Conservation (phyloP, 345 rosid species). For the Lepidium aucheri region DNA sequence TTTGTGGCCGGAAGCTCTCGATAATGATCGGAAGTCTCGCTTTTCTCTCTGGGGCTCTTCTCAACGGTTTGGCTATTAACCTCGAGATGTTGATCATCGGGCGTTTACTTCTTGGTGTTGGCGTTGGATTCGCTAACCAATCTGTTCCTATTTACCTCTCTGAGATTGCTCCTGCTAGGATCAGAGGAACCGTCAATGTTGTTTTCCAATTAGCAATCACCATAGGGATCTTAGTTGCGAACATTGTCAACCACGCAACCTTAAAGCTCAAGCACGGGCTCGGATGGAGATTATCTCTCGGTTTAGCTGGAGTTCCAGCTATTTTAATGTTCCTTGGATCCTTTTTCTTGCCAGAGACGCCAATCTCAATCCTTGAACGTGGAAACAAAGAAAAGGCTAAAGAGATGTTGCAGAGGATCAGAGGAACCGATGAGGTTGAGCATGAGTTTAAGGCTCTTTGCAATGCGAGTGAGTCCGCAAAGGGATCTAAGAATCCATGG, state of each 20-base stretch:
- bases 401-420: constrained; percentile 22
- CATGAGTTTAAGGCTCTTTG: constrained; percentile 29
- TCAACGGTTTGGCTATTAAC: constrained; percentile 33
- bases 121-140: constrained; percentile 42
- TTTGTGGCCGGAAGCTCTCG: constrained; percentile 31
- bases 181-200: constrained; percentile 33
- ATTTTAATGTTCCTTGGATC: constrained; percentile 20
- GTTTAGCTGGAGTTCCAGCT: constrained; percentile 34
- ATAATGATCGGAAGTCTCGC: constrained; percentile 31
- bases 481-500: constrained; percentile 28
- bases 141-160: constrained; percentile 38
- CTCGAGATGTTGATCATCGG: constrained; percentile 42
- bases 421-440: constrained; percentile 30
- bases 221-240: constrained; percentile 30
- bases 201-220: constrained; percentile 32
- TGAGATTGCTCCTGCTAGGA: constrained; percentile 37
- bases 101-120: constrained; percentile 36
- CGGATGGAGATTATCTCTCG: constrained; percentile 38
- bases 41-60: constrained; percentile 34
- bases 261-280: constrained; percentile 7
- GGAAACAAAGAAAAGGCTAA: constrained; percentile 28
- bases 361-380: constrained; percentile 37
- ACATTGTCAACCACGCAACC: constrained; percentile 26
- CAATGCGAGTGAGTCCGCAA: constrained; percentile 14
- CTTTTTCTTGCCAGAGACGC: constrained; percentile 31